These are phyloP conservation scores for Medicago ruthenica DNA, from an alignment of 306 rosid genomes.

Conservation along the genomic window DNA sequence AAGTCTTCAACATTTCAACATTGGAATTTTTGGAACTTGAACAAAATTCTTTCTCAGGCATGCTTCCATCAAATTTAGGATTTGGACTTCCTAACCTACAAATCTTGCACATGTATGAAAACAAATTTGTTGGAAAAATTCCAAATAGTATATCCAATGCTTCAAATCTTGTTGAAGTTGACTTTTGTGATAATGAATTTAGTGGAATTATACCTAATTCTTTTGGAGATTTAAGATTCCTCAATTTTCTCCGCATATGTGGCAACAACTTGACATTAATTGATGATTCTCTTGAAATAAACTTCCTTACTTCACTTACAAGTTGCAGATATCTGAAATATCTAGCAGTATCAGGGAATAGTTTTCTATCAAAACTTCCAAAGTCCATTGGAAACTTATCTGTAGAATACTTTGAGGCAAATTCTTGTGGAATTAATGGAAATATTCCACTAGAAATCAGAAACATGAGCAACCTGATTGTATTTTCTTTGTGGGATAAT, in stretches of 20 bases:
- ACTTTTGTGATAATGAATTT: background rate
- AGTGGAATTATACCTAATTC: constrained; percentile 6
- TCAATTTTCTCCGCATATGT: background rate
- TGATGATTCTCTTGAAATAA: background rate
- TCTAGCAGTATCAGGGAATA: background rate
- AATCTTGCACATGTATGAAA: background rate
- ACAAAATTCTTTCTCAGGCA: background rate
- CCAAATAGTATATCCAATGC: constrained; percentile 41
- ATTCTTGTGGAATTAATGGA: constrained; percentile 7
- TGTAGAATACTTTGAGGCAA: background rate
- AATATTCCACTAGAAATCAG: constrained; percentile 40
- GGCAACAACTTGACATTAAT: background rate
- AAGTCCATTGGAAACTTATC: constrained; percentile 37
- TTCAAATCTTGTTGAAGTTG: background rate
- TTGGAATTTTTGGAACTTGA: background rate
- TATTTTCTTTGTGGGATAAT: background rate
- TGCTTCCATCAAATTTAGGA: constrained; percentile 32
- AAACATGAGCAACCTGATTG: constrained; percentile 31
- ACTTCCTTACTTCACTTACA: background rate
- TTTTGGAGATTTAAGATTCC: background rate
- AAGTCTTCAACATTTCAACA: constrained; percentile 44
- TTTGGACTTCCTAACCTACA: constrained; percentile 4
- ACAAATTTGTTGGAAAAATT: constrained; percentile 29
- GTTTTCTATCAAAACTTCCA: constrained; percentile 13
- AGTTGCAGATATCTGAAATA: background rate